Conservation (phyloP, 345 rosid genomes). For the Eucalyptus rudis region DNA sequence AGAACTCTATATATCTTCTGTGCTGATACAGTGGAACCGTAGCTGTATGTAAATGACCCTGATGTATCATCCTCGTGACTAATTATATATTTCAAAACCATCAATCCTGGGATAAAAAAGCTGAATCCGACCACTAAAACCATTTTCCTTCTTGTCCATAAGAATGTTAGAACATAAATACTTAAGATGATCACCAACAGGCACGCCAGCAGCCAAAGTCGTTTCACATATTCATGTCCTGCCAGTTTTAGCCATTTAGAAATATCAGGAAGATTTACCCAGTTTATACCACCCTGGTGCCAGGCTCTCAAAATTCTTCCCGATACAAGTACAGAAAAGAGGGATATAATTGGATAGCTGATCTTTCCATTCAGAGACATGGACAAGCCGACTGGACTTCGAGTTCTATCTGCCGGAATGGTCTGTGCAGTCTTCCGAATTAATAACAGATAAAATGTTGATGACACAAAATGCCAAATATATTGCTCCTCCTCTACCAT, state of each 20-base stretch:
- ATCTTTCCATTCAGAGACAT: conserved; percentile 1
- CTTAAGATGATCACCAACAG: conserved; percentile 36
- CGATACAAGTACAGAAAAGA: conserved; percentile 44
- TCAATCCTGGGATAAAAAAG: conserved; percentile 38
- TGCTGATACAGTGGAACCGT: conserved; percentile 34
- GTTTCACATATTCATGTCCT: conserved; percentile 31
- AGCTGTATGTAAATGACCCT: conserved; percentile 15
- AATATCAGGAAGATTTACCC: conserved; percentile 80
- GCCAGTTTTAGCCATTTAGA: conserved; percentile 71
- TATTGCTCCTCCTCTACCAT: conserved; percentile 99
- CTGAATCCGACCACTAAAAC: conserved; percentile 22
- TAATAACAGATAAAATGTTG: conserved; percentile 49
- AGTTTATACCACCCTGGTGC: conserved; percentile 95
- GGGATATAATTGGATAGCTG: conserved; percentile 10
- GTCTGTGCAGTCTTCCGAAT: conserved; percentile 45
- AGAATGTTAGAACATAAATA: conserved; percentile 29
- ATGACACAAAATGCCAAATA: conserved; percentile 71
- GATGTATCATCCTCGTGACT: conserved; percentile 19
- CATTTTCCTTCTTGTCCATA: conserved; percentile 15
- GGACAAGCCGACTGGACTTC: background rate
- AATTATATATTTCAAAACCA: conserved; percentile 36
- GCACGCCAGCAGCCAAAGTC: conserved; percentile 35
- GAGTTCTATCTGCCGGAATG: conserved; percentile 3
- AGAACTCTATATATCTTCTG: conserved; percentile 45
- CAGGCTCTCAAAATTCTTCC: conserved; percentile 83